phyloP scores from a whole-genome alignment of 306 rosid genomes.

The Citrullus mucosospermus region DNA sequence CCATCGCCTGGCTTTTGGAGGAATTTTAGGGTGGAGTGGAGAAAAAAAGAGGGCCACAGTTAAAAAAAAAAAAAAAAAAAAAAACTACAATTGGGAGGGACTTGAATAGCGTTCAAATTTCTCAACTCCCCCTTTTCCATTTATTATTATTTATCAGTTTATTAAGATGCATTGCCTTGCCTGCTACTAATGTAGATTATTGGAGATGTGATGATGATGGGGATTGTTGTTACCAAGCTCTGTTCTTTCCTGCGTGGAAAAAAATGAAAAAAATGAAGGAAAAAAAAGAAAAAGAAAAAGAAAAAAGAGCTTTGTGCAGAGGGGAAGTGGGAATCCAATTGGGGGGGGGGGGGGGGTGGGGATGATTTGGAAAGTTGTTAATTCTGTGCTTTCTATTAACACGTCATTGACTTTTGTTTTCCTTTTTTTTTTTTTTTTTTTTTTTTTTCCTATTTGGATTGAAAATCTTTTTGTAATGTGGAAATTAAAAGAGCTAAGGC shows the following conservation, averaged over 20 bases:
- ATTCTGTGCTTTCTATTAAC: constrained; percentile 5
- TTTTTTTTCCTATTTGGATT: neutral
- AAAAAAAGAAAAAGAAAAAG: no score
- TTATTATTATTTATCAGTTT: constrained; percentile 17
- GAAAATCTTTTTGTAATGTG: neutral
- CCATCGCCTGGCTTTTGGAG: constrained; percentile 54
- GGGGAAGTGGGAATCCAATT: neutral
- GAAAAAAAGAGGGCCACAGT: constrained; percentile 43
- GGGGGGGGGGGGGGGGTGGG: neutral
- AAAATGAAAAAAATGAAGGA: no score
- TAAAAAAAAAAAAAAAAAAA: neutral
- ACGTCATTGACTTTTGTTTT: constrained; percentile 7
- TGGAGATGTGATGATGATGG: neutral
- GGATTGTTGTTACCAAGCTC: neutral
- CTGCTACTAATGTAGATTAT: constrained; percentile 34
- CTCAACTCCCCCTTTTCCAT: constrained; percentile 17
- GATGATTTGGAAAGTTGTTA: neutral
- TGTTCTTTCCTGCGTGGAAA: neutral
- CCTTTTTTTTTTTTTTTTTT: neutral
- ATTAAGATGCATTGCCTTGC: neutral
- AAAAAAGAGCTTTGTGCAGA: neutral
- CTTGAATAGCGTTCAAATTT: constrained; percentile 1
- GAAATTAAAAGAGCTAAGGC: neutral
- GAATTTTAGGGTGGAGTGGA: constrained; percentile 47
- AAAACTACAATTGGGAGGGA: neutral